phyloP scores from a whole-genome alignment of 768 basidiomycete genomes.

The Hypsizygus marmoreus region DNA sequence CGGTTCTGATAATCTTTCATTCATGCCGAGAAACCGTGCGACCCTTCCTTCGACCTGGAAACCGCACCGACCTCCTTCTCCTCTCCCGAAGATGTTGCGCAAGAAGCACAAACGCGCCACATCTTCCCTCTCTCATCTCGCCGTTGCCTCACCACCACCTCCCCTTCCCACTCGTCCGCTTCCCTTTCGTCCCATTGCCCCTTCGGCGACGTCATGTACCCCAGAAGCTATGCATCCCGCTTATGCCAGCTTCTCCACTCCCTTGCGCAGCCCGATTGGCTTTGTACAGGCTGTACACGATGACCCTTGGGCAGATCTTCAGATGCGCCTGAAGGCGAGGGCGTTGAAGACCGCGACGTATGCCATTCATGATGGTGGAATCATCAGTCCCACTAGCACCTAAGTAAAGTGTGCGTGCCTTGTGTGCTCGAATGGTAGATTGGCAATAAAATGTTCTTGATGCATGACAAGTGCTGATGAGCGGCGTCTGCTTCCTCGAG shows the following conservation, averaged over 20 bases:
- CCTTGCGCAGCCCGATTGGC: neutral
- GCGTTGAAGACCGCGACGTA: slow-evolving; percentile 18
- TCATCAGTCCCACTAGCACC: slow-evolving; percentile 15
- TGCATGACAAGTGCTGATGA: too few species aligned
- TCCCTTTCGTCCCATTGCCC: neutral
- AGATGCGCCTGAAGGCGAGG: slow-evolving; percentile 15
- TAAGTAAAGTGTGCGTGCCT: too few species aligned
- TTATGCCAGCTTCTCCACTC: slow-evolving; percentile 9
- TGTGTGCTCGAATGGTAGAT: too few species aligned
- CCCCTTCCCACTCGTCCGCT: slow-evolving; percentile 8
- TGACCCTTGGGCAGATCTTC: slow-evolving; percentile 12
- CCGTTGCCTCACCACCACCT: slow-evolving; percentile 6
- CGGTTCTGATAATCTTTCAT: neutral
- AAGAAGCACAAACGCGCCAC: slow-evolving; percentile 12
- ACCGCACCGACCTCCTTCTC: slow-evolving; percentile 20
- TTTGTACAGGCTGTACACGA: neutral
- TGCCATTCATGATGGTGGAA: slow-evolving; percentile 17
- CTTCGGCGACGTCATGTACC: too few species aligned
- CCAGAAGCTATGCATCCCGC: too few species aligned
- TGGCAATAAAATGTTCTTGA: too few species aligned
- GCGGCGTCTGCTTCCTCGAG: too few species aligned
- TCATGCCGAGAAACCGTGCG: neutral
- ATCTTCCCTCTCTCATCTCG: neutral
- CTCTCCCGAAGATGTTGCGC: slow-evolving; percentile 10
- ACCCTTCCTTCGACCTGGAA: slow-evolving; percentile 15